A percentile compares a stretch with the other conserved stretches of the same genome.
Conservation (phyloP, 768 basidiomycete genomes). For the Amanita brunnescens region DNA sequence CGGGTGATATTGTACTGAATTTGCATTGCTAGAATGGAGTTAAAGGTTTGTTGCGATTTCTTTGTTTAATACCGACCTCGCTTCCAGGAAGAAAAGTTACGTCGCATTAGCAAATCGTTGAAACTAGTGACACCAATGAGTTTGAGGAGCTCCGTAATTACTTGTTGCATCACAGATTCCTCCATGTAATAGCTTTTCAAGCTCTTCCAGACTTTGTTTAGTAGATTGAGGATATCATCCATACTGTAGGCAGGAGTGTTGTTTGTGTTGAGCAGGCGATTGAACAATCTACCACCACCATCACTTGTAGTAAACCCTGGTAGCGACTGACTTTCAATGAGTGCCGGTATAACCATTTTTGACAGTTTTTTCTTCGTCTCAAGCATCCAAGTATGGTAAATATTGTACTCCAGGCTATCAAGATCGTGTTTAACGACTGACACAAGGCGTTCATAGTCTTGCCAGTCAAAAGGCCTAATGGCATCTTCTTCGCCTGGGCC, state of each 20-base stretch:
- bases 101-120: constrained; percentile 95
- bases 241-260: constrained; percentile 88
- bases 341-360: constrained; percentile 98
- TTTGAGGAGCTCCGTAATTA: constrained; percentile 89
- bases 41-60: neutral
- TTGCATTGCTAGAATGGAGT: constrained; percentile 76
- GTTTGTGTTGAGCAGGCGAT: constrained; percentile 82
- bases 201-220: constrained; percentile 98
- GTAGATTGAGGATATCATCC: constrained; percentile 94
- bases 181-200: constrained; percentile 99
- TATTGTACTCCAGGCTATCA: constrained; percentile 98
- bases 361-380: constrained; percentile 93
- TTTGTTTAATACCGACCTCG: constrained; percentile 57
- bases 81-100: constrained; percentile 99
- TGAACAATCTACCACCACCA: constrained; percentile 88
- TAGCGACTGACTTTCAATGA: constrained; percentile 95
- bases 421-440: constrained; percentile 99
- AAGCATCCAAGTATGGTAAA: constrained; percentile 99
- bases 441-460: constrained; percentile 92
- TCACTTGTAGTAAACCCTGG: constrained; percentile 97
- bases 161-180: constrained; percentile 92
- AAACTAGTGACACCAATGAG: constrained; percentile 95
- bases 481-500: constrained; percentile 92
- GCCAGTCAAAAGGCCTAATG: constrained; percentile 92
- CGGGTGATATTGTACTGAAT: constrained; percentile 99